These are phyloP conservation scores for Cucumis variabilis DNA, from an alignment of 331 rosid genomes.

Conservation along the genomic window DNA sequence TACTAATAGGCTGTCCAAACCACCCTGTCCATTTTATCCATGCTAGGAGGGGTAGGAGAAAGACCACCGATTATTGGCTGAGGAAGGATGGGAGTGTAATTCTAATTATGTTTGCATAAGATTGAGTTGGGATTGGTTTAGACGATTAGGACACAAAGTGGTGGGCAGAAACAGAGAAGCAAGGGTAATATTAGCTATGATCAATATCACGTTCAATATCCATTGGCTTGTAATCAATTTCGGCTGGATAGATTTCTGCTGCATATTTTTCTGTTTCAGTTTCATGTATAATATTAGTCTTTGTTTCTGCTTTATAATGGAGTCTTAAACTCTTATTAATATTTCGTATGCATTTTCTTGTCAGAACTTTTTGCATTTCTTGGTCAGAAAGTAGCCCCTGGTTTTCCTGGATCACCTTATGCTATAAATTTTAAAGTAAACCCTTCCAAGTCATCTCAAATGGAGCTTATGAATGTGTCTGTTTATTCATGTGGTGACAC, in stretches of 20 bases:
- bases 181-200: not conserved
- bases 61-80: too few species aligned
- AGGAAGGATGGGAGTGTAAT: too few species aligned
- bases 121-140: too few species aligned
- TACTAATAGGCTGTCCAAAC: too few species aligned
- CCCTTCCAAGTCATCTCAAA: constrained; percentile 55
- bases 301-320: constrained; percentile 33
- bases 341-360: constrained; percentile 35
- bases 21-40: too few species aligned
- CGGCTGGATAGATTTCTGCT: constrained; percentile 1
- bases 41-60: too few species aligned
- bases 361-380: constrained; percentile 92
- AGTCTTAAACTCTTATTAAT: constrained; percentile 38
- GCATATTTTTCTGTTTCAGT: constrained; percentile 22
- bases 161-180: too few species aligned
- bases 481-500: constrained; percentile 84
- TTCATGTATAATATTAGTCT: constrained; percentile 26
- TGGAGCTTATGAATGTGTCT: constrained; percentile 86
- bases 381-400: constrained; percentile 80
- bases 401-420: constrained; percentile 95
- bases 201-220: not conserved
- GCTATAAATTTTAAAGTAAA: constrained; percentile 66
- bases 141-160: too few species aligned
- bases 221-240: not conserved
- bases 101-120: too few species aligned